Conservation (phyloP, 2,329 filamentous ascomycete genomes). For the Knoxdaviesia proteae region DNA sequence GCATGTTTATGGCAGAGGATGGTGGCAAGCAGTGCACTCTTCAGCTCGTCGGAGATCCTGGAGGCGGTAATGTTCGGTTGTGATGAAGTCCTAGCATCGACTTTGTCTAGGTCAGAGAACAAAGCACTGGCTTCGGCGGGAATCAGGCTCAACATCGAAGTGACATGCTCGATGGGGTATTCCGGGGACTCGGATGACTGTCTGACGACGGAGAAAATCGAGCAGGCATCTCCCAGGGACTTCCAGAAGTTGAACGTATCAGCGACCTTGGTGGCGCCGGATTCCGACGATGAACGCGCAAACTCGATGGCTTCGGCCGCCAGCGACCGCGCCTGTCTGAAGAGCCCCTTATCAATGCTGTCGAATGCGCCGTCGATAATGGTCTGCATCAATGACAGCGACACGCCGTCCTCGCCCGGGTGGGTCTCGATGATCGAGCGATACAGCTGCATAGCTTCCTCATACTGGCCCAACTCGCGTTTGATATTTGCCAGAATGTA, state of each 20-base stretch:
- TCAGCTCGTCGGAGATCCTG: constrained; percentile 21
- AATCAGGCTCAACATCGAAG: constrained; percentile 31
- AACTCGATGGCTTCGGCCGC: constrained; percentile 49
- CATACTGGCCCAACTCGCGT: constrained; percentile 75
- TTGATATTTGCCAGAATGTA: constrained; percentile 95
- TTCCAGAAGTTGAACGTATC: constrained; percentile 79
- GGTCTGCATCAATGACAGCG: constrained; percentile 73
- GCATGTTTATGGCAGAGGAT: constrained; percentile 79
- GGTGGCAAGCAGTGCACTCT: constrained; percentile 36
- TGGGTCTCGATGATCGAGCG: constrained; percentile 47
- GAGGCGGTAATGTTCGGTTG: constrained; percentile 23
- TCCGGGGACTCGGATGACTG: constrained; percentile 30
- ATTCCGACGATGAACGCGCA: constrained; percentile 41
- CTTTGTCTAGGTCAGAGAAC: constrained; percentile 49
- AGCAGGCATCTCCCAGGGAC: constrained; percentile 69
- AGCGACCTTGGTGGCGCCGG: constrained; percentile 10
- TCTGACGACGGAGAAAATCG: constrained; percentile 63
- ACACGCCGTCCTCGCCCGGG: constrained; percentile 63
- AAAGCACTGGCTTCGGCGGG: constrained; percentile 22
- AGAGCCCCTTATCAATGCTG: constrained; percentile 63
- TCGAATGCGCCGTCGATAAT: constrained; percentile 63
- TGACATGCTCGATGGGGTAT: constrained; percentile 39
- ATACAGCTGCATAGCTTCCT: constrained; percentile 63
- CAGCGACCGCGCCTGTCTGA: constrained; percentile 58
- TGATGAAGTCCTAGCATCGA: constrained; percentile 7